phyloP scores from a whole-genome alignment of 805 yeast species.

The Lipomyces anomalus region DNA sequence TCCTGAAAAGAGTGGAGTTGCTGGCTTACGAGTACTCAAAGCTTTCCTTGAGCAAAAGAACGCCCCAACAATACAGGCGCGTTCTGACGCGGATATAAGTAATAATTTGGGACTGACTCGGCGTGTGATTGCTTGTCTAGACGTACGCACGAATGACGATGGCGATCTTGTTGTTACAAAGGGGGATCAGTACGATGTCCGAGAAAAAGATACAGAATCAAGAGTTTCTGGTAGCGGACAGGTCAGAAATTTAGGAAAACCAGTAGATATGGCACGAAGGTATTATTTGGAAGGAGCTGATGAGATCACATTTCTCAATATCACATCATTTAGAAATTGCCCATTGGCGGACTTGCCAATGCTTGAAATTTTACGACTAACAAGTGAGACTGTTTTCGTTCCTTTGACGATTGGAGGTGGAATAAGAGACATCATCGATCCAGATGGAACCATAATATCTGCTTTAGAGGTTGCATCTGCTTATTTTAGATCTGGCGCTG shows the following conservation, averaged over 20 bases:
- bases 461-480: slow-evolving; percentile 87
- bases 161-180: slow-evolving; percentile 97
- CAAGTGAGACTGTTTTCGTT: slow-evolving; percentile 89
- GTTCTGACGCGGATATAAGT: slow-evolving; percentile 12
- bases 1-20: slow-evolving; percentile 95
- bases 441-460: slow-evolving; percentile 69
- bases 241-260: slow-evolving; percentile 93
- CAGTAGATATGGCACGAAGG: slow-evolving; percentile 86
- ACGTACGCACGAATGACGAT: slow-evolving; percentile 88
- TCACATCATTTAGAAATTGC: slow-evolving; percentile 91
- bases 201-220: slow-evolving; percentile 51
- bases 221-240: slow-evolving; percentile 39
- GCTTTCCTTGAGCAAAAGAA: slow-evolving; percentile 55
- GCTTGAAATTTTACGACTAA: slow-evolving; percentile 76
- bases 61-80: slow-evolving; percentile 27
- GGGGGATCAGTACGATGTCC: slow-evolving; percentile 97
- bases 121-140: slow-evolving; percentile 92
- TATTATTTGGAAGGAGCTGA: slow-evolving; percentile 95
- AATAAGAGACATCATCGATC: slow-evolving; percentile 82
- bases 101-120: slow-evolving; percentile 59
- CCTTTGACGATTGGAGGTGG: slow-evolving; percentile 99
- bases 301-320: slow-evolving; percentile 89
- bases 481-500: slow-evolving; percentile 96
- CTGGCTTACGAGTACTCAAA: slow-evolving; percentile 73
- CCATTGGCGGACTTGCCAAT: slow-evolving; percentile 92